These are phyloP conservation scores for Tarenaya hassleriana DNA, from an alignment of 345 rosid genomes.

Conservation along the genomic window DNA sequence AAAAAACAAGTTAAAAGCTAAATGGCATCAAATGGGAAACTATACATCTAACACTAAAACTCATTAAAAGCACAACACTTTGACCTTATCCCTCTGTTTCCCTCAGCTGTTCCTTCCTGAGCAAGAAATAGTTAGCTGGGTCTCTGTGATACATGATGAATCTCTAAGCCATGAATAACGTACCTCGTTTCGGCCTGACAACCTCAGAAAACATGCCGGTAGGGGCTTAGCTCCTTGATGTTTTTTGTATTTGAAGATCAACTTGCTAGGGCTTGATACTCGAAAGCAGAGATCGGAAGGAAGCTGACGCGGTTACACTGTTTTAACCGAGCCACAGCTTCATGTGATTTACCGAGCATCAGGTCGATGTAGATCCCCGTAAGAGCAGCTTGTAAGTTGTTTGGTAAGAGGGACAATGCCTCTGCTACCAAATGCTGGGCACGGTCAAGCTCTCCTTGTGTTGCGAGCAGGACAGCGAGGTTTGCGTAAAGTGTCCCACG, in stretches of 20 bases:
- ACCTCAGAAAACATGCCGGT: neutral
- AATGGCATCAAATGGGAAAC: no score
- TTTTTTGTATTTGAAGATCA: slow-evolving; percentile 12
- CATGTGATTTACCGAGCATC: slow-evolving; percentile 63
- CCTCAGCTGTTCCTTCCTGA: no score
- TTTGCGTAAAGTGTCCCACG: slow-evolving; percentile 72
- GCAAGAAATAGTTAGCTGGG: slow-evolving; percentile 13
- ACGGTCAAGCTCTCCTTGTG: slow-evolving; percentile 64
- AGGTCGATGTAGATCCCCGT: slow-evolving; percentile 78
- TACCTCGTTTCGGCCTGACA: slow-evolving; percentile 9
- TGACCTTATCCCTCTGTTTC: no score
- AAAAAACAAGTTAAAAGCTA: no score
- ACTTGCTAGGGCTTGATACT: slow-evolving; percentile 19
- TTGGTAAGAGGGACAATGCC: slow-evolving; percentile 55
- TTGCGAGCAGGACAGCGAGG: slow-evolving; percentile 59
- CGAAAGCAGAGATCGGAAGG: slow-evolving; percentile 22
- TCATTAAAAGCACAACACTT: no score
- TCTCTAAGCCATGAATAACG: slow-evolving; percentile 19
- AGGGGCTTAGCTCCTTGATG: slow-evolving; percentile 17
- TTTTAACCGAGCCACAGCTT: slow-evolving; percentile 74
- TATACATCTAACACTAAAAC: no score
- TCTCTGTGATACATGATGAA: slow-evolving; percentile 12
- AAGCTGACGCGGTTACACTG: slow-evolving; percentile 63
- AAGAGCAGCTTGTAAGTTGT: slow-evolving; percentile 59
- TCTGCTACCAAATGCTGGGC: slow-evolving; percentile 53